Percentiles rank a stretch among this genome's conserved stretches.
Evolutionary conservation across 1,139 yeast species (phyloP).

Genomic region (Yamadazyma triangularis): DNA sequence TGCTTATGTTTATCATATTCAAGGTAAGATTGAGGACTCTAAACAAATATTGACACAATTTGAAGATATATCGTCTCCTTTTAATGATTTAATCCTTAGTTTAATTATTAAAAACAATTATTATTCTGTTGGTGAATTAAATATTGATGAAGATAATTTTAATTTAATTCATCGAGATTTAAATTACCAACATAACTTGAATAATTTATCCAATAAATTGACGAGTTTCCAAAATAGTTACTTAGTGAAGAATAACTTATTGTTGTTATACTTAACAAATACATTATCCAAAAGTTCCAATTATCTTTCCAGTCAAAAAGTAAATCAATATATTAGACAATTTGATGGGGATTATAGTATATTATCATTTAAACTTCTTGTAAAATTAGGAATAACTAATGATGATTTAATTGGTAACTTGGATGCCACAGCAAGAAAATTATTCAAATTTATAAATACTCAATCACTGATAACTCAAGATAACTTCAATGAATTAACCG

Average conservation of each 20-base stretch:
- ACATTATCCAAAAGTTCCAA: constrained; percentile 26
- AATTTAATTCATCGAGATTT: constrained; percentile 42
- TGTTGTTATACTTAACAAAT: constrained; percentile 36
- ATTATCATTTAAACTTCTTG: constrained; percentile 25
- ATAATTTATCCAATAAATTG: constrained; percentile 32
- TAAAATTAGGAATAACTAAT: constrained; percentile 23
- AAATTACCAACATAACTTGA: constrained; percentile 35
- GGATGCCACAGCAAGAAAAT: constrained; percentile 16
- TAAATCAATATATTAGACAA: constrained; percentile 14
- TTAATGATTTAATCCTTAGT: constrained; percentile 28
- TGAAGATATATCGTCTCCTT: constrained; percentile 15
- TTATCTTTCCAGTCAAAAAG: constrained; percentile 18
- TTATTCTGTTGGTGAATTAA: constrained; percentile 15
- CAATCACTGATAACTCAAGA: constrained; percentile 2
- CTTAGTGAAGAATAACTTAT: constrained; percentile 40
- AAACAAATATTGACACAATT: constrained; percentile 26
- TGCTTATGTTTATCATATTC: constrained; percentile 56
- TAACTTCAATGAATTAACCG: constrained; percentile 18
- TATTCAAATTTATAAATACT: constrained; percentile 20
- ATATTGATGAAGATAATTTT: constrained; percentile 15
- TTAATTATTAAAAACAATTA: constrained; percentile 33
- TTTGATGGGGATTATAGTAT: constrained; percentile 34
- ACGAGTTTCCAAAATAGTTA: constrained; percentile 39
- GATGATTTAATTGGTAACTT: constrained; percentile 20
- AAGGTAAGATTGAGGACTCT: constrained; percentile 44